Evolutionary conservation across 1,284 basidiomycete genomes (phyloP).

Genomic region (Ustilago esculenta): DNA sequence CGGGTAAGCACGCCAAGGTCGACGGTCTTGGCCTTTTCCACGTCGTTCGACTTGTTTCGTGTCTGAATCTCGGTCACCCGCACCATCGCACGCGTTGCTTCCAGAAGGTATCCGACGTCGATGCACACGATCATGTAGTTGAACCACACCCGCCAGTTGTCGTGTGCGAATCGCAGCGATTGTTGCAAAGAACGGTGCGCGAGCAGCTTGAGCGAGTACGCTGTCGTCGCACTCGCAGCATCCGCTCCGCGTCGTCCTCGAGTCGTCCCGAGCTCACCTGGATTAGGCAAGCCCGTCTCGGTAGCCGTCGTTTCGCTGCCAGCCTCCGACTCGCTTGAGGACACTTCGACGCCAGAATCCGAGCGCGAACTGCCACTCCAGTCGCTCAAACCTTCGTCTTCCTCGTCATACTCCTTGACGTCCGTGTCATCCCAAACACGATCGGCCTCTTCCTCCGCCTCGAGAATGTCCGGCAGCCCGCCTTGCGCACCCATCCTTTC

Average conservation of each 20-base stretch:
- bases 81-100: conserved; percentile 83
- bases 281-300: conserved; percentile 31
- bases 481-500: conserved; percentile 35
- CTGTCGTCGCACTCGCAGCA: conserved; percentile 24
- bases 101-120: conserved; percentile 89
- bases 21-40: conserved; percentile 72
- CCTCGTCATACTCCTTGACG: conserved; percentile 3
- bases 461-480: conserved; percentile 37
- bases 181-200: conserved; percentile 94
- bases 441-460: conserved; percentile 49
- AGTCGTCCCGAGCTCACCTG: conserved; percentile 4
- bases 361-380: conserved; percentile 46
- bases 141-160: conserved; percentile 97
- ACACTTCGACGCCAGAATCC: conserved; percentile 47
- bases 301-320: conserved; percentile 34
- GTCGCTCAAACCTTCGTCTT: conserved; percentile 25
- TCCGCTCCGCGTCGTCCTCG: background rate
- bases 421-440: conserved; percentile 27
- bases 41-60: conserved; percentile 61
- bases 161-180: conserved; percentile 82
- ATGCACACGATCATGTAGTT: conserved; percentile 96
- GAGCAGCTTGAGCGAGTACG: conserved; percentile 77
- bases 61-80: conserved; percentile 82
- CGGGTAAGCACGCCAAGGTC: conserved; percentile 88
- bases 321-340: conserved; percentile 28